A percentile compares a stretch with the other conserved stretches of the same genome.
phyloP scores from a whole-genome alignment of 345 rosid genomes.

The Corchorus olitorius region DNA sequence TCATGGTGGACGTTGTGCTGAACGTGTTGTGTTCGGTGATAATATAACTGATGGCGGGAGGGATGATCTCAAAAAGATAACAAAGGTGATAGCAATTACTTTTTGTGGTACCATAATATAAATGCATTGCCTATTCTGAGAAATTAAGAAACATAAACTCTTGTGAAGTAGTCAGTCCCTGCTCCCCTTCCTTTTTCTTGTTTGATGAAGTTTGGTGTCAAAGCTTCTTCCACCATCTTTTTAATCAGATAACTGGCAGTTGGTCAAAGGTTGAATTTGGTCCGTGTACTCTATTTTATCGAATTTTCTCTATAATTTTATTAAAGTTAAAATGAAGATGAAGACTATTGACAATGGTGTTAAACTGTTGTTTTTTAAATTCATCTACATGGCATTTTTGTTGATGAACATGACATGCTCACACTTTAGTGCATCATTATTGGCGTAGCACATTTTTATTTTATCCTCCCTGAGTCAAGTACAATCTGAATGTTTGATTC shows the following conservation, averaged over 20 bases:
- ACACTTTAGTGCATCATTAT: background rate
- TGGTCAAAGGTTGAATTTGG: too few species aligned
- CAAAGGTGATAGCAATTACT: slow-evolving; percentile 52
- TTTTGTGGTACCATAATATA: background rate
- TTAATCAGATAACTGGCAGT: background rate
- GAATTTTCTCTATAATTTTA: too few species aligned
- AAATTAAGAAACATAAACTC: background rate
- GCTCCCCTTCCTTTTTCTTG: background rate
- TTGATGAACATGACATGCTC: too few species aligned
- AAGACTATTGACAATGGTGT: too few species aligned
- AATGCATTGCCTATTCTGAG: background rate
- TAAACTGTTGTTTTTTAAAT: too few species aligned
- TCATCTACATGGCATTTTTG: too few species aligned
- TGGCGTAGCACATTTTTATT: background rate
- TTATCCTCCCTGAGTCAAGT: too few species aligned
- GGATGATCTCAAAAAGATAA: slow-evolving; percentile 91
- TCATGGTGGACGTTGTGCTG: slow-evolving; percentile 98
- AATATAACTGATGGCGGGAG: slow-evolving; percentile 92
- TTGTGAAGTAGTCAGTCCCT: background rate
- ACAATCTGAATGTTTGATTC: too few species aligned
- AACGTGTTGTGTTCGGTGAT: slow-evolving; percentile 76
- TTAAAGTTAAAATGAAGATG: too few species aligned
- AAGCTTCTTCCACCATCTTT: background rate
- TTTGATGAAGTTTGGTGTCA: background rate
- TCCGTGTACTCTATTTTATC: too few species aligned